Percentiles rank a stretch among this genome's conserved stretches.
These are phyloP conservation scores for Alternaria hordeiaustralica DNA, from an alignment of 2,329 filamentous ascomycete genomes.

Conservation along the genomic window DNA sequence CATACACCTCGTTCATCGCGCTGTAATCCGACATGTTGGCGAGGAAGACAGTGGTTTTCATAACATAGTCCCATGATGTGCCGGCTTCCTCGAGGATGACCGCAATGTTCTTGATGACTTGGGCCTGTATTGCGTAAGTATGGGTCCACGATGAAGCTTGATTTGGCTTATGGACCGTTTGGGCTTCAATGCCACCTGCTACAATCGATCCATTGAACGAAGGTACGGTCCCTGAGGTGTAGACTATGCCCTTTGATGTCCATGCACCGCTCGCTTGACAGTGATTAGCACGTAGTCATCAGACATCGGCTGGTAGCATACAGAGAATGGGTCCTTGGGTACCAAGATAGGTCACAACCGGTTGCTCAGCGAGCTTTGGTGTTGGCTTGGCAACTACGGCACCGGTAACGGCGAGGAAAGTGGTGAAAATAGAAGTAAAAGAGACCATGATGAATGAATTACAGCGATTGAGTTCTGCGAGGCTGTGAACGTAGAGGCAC, in stretches of 20 bases:
- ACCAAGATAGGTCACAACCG: constrained; percentile 41
- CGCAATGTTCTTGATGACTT: constrained; percentile 44
- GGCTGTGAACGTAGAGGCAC: background rate
- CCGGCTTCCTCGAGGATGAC: constrained; percentile 39
- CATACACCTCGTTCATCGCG: constrained; percentile 44
- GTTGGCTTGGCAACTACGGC: constrained; percentile 23
- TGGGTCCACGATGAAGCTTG: fast-evolving
- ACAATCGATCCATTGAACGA: constrained; percentile 37
- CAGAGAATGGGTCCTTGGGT: constrained; percentile 40
- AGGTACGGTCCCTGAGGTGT: constrained; percentile 40
- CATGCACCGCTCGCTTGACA: constrained; percentile 33
- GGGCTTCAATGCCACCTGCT: constrained; percentile 32
- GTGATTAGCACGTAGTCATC: background rate
- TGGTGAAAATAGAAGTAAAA: constrained; percentile 27
- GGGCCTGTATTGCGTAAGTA: constrained; percentile 27
- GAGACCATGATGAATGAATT: constrained; percentile 24
- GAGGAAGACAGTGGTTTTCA: constrained; percentile 44
- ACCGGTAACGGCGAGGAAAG: constrained; percentile 23
- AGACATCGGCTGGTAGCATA: background rate
- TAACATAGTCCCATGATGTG: constrained; percentile 43
- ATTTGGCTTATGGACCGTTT: constrained; percentile 21
- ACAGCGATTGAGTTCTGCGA: background rate
- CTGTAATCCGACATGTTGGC: constrained; percentile 42
- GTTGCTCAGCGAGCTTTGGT: constrained; percentile 30
- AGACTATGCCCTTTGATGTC: constrained; percentile 42